Base-by-base conservation (phyloP, 2,329 filamentous ascomycete genomes). In the Botryotinia narcissicola region DNA sequence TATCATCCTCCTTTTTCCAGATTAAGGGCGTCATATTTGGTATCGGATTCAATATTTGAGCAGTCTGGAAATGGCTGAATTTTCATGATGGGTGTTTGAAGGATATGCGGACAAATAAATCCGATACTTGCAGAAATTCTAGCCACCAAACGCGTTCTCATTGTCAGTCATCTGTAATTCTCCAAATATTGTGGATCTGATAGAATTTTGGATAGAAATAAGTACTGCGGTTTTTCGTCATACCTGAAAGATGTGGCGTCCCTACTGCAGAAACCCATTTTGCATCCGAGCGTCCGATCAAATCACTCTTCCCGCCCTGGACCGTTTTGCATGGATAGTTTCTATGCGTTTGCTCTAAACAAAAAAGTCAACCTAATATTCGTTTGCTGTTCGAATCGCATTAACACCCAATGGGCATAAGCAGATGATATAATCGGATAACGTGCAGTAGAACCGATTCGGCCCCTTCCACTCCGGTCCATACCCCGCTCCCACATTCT, bases 261-360 rank as follows among this genome's bases (percentile, higher is more conserved):
- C 20, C 42, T 42, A 48, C 48, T 68, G 48, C 66, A 57, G 66
- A 18, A 68, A 68, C 48, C 48, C 66, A 42, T 57, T 42, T 32
- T 57, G n/a, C n/a, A 6, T 25, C 48, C 25, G 25, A 44, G 35
- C 64, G 14, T 29, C 66, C n/a, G 42, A 40, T 40, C 62, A 35
- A 12, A 66, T 48, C 16, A 54, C 35, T 48, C 10, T 48, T 7
- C 22, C 22, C 4, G 22, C 14, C 37, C 7, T 4, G 12, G 7
- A 22, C 7, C 25, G 44, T 51, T 66, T 66, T 66, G 63, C 29
- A 46, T 32, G 22, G 10, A 29, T 22, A n/a, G 10, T 20, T 4
- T n/a, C 12, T 61, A 61, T 25, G 14, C 12, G 22, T 61, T 61
- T 61, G 22, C 14, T 40, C 59, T 8, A n/a, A 4, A 20, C 5